Evolutionary conservation across 148 eudicot species (phyloP).

Genomic region (Silene uniflora): DNA sequence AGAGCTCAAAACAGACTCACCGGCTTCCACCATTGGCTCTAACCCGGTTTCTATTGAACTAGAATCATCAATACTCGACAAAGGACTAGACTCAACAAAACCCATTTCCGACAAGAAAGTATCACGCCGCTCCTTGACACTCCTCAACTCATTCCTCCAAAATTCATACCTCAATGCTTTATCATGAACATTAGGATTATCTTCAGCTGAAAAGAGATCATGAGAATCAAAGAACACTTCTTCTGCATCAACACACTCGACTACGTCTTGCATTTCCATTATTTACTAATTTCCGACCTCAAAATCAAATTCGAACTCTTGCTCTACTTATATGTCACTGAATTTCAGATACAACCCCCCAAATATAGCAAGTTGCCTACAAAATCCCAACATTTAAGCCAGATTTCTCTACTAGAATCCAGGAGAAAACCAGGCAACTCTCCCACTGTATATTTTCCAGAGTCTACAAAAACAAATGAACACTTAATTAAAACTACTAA

Average conservation of each 20-base stretch:
- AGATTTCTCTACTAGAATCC: constrained; percentile 20
- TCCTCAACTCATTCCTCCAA: constrained; percentile 55
- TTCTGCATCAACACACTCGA: constrained; percentile 36
- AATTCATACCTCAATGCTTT: constrained; percentile 32
- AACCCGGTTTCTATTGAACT: constrained; percentile 17
- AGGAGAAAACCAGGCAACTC: constrained; percentile 15
- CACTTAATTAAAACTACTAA: background rate
- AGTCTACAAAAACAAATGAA: background rate
- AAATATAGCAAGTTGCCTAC: constrained; percentile 2
- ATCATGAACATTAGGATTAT: constrained; percentile 32
- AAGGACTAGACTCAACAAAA: constrained; percentile 27
- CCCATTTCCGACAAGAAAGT: constrained; percentile 52
- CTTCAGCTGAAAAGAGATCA: constrained; percentile 38
- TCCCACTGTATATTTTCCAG: background rate
- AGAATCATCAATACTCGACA: background rate
- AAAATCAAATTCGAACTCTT: constrained; percentile 24
- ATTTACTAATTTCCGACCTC: constrained; percentile 29
- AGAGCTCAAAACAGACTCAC: constrained; percentile 36
- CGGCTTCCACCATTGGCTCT: constrained; percentile 29
- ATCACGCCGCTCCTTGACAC: constrained; percentile 57
- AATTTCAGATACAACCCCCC: constrained; percentile 19
- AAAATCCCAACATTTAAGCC: constrained; percentile 31
- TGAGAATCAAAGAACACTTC: constrained; percentile 58
- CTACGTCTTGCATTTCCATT: constrained; percentile 31
- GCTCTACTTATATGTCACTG: constrained; percentile 5